phyloP scores from a whole-genome alignment of 805 yeast species.

The Myxozyma vanderwaltii region DNA sequence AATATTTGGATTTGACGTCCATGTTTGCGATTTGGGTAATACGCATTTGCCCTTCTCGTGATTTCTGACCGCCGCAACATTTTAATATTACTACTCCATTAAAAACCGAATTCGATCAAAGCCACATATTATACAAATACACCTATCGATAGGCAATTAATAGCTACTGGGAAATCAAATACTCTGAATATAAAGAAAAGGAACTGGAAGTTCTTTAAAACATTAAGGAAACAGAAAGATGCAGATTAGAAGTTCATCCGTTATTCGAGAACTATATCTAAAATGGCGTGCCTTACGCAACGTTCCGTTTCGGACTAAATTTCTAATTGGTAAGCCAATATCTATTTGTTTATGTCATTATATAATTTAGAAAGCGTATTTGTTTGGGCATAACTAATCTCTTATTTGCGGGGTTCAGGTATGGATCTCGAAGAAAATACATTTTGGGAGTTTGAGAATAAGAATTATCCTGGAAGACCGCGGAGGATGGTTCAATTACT shows the following conservation, averaged over 20 bases:
- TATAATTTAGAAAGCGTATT: neutral
- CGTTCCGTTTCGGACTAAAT: slow-evolving; percentile 69
- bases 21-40: too few relatives aligned
- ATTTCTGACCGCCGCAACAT: neutral
- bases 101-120: neutral
- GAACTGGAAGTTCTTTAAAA: neutral
- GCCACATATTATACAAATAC: neutral
- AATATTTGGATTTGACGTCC: too few relatives aligned
- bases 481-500: slow-evolving; percentile 67
- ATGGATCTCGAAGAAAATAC: slow-evolving; percentile 84
- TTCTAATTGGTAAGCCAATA: slow-evolving; percentile 52
- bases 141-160: neutral
- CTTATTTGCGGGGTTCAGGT: too few relatives aligned
- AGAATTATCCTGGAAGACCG: slow-evolving; percentile 52
- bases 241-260: slow-evolving; percentile 11
- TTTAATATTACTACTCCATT: neutral
- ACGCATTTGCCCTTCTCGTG: too few relatives aligned
- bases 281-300: slow-evolving; percentile 62
- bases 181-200: neutral
- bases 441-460: slow-evolving; percentile 76
- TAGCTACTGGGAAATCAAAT: neutral
- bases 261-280: slow-evolving; percentile 41
- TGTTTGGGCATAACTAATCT: neutral
- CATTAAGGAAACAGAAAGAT: neutral
- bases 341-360: neutral